A percentile compares a stretch with the other conserved stretches of the same genome.
phyloP scores from a whole-genome alignment of 164 flowering plant species.

The Platanus orientalis region DNA sequence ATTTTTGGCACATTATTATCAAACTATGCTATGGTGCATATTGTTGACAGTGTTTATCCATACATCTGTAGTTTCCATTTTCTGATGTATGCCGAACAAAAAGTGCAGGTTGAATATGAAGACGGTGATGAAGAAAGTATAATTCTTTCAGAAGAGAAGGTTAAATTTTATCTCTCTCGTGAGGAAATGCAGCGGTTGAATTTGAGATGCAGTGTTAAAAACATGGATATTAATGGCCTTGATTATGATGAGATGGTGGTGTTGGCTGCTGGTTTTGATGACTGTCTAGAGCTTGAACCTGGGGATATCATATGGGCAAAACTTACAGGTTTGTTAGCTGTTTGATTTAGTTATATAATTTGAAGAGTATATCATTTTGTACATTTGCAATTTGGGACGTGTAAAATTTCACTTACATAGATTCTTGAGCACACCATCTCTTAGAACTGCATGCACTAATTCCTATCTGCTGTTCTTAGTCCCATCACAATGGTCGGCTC shows the following conservation, averaged over 20 bases:
- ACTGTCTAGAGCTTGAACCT: constrained; percentile 65
- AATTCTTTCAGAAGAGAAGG: constrained; percentile 51
- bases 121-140: constrained; percentile 75
- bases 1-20: too few relatives aligned
- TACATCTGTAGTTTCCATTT: constrained; percentile 1
- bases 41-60: background rate
- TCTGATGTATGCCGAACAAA: background rate
- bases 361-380: too few relatives aligned
- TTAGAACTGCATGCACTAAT: background rate
- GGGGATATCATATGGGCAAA: constrained; percentile 97
- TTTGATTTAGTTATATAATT: background rate
- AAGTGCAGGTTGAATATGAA: constrained; percentile 62
- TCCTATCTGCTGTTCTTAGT: background rate
- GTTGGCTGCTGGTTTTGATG: constrained; percentile 85
- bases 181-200: constrained; percentile 63
- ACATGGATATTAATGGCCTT: constrained; percentile 34
- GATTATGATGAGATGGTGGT: constrained; percentile 77
- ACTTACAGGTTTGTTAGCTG: constrained; percentile 60
- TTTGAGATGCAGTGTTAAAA: constrained; percentile 30
- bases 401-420: background rate
- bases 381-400: background rate
- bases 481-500: background rate
- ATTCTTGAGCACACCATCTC: background rate
- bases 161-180: constrained; percentile 60
- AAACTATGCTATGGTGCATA: background rate